Evolutionary conservation across 2,329 filamentous ascomycete genomes (phyloP), one percentile per base, ranked within the genome.

Genomic region (Trichoderma hamatum): DNA sequence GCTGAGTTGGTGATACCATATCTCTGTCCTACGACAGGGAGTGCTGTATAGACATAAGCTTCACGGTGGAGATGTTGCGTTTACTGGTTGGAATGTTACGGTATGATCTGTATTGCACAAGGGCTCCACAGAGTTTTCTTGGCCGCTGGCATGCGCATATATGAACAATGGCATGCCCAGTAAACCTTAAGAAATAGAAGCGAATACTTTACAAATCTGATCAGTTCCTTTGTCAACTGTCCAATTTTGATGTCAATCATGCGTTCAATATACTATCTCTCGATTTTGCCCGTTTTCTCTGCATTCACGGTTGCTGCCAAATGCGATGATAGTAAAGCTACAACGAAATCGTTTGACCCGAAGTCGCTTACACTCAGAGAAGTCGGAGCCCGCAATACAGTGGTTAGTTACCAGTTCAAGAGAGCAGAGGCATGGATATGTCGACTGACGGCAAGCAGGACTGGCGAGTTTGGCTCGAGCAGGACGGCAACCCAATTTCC

Each of bases 391-490:
- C 76, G 80, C 6, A 81, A 81, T 71, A 81, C 79, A 1, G 67
- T 80, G 36, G 79, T 80, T 4, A 49, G 74, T 69, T 3, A 43
- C 49, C 11, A 28, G 6, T 13, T 52, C n/a, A 52, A 5, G 13
- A 16, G 11, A 39, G 24, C 3, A n/a, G 14, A 28, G 14, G 43
- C 7, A 26, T 13, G 3, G 5, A 16, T 30, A n/a, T 26, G 5
- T 28, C 13, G 5, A 34, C 54, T 67, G 14, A 69, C 24, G 13
- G 26, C 16, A 34, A 46, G 1, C 21, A 82, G 79, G 79, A 81
- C 59, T 82, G 80, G 80, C 77, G 80, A 16, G 71, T 82, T 1
- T 82, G 80, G 79, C 71, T 82, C 11, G 78, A 81, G 49, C 77
- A 78, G 58, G 73, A 81, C 36, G 80, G 80, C 9, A 71, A 79